Evolutionary conservation across 2,329 filamentous ascomycete species (phyloP).

Genomic region (Rutstroemia sp.): DNA sequence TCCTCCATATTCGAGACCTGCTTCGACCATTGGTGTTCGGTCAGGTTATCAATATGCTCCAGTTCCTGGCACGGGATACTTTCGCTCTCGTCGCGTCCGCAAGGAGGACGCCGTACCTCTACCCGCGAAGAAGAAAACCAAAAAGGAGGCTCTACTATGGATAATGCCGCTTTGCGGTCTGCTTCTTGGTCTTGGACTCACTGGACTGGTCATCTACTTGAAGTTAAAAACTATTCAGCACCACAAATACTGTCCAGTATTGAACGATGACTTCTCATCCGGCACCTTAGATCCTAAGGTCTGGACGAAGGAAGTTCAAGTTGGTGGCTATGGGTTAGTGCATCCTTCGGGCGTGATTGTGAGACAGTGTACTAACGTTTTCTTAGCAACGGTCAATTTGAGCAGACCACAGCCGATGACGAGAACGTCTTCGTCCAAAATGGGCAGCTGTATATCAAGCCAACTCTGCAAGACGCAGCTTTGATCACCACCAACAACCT

Average conservation of each 20-base stretch:
- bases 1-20: constrained; percentile 12
- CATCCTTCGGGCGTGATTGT: constrained; percentile 37
- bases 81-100: constrained; percentile 63
- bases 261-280: constrained; percentile 36
- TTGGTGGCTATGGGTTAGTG: constrained; percentile 38
- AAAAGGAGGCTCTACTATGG: constrained; percentile 73
- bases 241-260: constrained; percentile 67
- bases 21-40: constrained; percentile 12
- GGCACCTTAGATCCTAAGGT: constrained; percentile 29
- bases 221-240: constrained; percentile 61
- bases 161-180: constrained; percentile 68
- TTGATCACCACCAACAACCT: constrained; percentile 59
- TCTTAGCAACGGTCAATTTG: constrained; percentile 70
- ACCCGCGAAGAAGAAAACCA: constrained; percentile 62
- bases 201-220: constrained; percentile 65
- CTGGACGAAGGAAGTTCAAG: constrained; percentile 43
- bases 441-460: constrained; percentile 65
- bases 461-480: constrained; percentile 64
- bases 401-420: constrained; percentile 62
- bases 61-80: constrained; percentile 40
- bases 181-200: constrained; percentile 56
- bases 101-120: constrained; percentile 67
- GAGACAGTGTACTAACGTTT: neutral
- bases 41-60: constrained; percentile 16
- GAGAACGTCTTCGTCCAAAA: constrained; percentile 69